Evolutionary conservation across 2,329 filamentous ascomycete species (phyloP).

Genomic region (Cladosporium phlei): DNA sequence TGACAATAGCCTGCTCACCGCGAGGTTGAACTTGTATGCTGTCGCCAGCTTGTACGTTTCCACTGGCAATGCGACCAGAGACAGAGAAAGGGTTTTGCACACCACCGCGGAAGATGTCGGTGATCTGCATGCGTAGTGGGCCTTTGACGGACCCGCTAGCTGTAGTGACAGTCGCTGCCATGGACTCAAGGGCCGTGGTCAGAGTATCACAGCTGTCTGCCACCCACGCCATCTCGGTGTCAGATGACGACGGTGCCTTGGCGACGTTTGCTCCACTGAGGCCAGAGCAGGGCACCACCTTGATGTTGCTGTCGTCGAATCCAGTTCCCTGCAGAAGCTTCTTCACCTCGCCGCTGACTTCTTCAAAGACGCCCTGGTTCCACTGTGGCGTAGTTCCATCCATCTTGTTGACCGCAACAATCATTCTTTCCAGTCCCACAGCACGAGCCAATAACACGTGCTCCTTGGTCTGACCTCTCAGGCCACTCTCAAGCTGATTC

Average conservation of each 20-base stretch:
- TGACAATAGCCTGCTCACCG: conserved; percentile 74
- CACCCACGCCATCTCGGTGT: conserved; percentile 65
- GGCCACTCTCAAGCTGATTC: conserved; percentile 87
- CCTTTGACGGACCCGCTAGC: conserved; percentile 61
- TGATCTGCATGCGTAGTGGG: conserved; percentile 79
- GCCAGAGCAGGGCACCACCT: conserved; percentile 85
- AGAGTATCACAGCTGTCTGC: conserved; percentile 57
- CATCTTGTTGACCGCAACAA: conserved; percentile 94
- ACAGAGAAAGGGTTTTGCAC: conserved; percentile 78
- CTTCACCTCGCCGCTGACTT: conserved; percentile 77
- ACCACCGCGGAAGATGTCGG: conserved; percentile 77
- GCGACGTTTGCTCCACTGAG: conserved; percentile 84
- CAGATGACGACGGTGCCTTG: conserved; percentile 42
- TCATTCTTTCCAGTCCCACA: conserved; percentile 80
- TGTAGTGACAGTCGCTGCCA: conserved; percentile 33
- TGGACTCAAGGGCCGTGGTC: conserved; percentile 75
- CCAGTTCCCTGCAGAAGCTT: conserved; percentile 78
- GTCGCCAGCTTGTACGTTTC: conserved; percentile 80
- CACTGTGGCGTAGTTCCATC: conserved; percentile 67
- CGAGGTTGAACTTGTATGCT: conserved; percentile 73
- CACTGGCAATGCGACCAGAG: conserved; percentile 78
- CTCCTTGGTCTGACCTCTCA: conserved; percentile 91
- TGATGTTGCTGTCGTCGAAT: conserved; percentile 75
- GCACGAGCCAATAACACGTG: conserved; percentile 86
- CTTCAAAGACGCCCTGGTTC: conserved; percentile 75